Conservation (phyloP, 2,329 filamentous ascomycete genomes). For the Fusarium protoensiforme region DNA sequence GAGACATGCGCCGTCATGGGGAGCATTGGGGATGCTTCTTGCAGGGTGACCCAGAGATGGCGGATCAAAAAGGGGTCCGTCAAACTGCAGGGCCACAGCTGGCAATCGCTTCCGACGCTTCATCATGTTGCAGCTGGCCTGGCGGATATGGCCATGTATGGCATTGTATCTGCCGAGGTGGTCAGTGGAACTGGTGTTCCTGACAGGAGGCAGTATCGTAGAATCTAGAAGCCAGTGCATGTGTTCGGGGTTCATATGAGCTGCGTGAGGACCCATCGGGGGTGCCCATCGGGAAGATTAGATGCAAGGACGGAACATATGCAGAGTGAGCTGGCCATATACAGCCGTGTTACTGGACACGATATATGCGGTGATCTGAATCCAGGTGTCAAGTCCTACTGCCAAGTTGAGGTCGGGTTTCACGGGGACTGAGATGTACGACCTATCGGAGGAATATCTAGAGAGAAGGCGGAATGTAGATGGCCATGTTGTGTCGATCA, state of each 20-base stretch:
- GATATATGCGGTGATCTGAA: neutral
- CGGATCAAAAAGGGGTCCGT: neutral
- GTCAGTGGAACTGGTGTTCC: constrained; percentile 11
- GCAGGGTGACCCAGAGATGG: constrained; percentile 9
- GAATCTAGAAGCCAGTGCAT: neutral
- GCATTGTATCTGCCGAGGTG: constrained; percentile 9
- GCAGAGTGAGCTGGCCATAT: neutral
- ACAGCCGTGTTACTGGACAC: neutral
- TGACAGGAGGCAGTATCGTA: neutral
- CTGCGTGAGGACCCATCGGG: neutral
- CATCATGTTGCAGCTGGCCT: constrained; percentile 30
- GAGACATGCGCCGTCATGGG: constrained; percentile 11
- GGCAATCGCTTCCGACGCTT: constrained; percentile 26
- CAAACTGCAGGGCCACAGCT: constrained; percentile 4
- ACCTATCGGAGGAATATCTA: neutral
- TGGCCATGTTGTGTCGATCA: neutral
- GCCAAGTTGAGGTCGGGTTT: neutral
- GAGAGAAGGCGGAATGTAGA: neutral
- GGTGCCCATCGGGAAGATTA: neutral
- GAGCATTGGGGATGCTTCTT: neutral
- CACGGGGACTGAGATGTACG: neutral
- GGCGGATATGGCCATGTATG: constrained; percentile 29
- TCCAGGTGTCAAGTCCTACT: neutral
- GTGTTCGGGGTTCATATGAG: neutral
- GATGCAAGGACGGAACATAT: constrained; percentile 52